phyloP scores from a whole-genome alignment of 129 eudicot species.

The Artemisia tridentata region DNA sequence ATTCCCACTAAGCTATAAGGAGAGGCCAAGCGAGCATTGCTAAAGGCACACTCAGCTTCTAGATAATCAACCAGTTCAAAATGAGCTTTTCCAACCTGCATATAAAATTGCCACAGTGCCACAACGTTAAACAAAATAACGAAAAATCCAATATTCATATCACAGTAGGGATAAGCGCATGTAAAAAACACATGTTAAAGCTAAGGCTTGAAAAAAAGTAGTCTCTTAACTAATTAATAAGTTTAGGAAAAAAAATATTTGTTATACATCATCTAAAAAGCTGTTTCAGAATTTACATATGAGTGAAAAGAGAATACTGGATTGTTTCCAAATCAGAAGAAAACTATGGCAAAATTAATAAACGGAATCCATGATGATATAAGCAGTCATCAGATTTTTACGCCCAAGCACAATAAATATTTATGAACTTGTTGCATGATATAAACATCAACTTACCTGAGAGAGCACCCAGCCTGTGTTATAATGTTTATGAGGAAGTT shows the following conservation, averaged over 20 bases:
- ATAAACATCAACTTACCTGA: constrained; percentile 49
- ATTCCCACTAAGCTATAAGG: constrained; percentile 94
- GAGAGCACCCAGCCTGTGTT: constrained; percentile 98
- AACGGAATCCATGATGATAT: background rate
- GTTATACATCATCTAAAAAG: background rate
- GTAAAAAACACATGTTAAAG: background rate
- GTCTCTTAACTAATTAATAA: constrained; percentile 4
- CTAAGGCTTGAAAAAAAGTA: background rate
- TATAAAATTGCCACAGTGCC: constrained; percentile 6
- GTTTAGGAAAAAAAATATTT: background rate
- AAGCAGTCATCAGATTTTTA: too few species aligned
- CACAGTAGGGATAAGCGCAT: too few species aligned
- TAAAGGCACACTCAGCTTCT: constrained; percentile 93
- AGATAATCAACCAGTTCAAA: constrained; percentile 94
- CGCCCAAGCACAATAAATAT: too few species aligned
- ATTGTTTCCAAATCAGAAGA: background rate
- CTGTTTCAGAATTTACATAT: too few species aligned
- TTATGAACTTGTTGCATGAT: background rate
- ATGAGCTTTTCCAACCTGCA: constrained; percentile 92
- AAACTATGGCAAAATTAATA: background rate
- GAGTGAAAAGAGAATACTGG: too few species aligned
- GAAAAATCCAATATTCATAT: background rate
- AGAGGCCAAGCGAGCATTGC: constrained; percentile 73
- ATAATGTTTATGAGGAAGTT: constrained; percentile 88
- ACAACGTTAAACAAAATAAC: background rate